phyloP scores from a whole-genome alignment of 2,329 filamentous ascomycete species.

The Septoria petroselini region DNA sequence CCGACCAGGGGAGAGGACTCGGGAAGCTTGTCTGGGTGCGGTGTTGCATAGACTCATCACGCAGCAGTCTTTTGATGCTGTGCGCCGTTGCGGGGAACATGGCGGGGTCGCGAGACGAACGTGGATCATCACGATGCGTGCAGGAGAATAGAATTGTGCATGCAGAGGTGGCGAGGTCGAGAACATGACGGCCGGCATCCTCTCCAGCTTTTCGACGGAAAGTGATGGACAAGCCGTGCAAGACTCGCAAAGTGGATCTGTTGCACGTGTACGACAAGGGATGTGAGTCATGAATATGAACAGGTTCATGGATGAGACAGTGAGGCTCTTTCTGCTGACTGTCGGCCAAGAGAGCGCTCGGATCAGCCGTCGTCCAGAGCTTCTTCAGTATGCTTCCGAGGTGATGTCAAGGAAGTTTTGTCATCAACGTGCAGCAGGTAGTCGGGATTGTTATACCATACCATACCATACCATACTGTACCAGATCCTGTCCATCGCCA shows the following conservation, averaged over 20 bases:
- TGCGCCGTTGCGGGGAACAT: background rate
- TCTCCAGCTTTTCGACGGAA: no score
- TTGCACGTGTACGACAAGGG: background rate
- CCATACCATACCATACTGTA: no score
- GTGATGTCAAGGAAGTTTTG: constrained; percentile 15
- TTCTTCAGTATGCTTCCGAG: constrained; percentile 5
- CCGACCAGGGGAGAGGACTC: no score
- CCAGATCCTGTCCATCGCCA: no score
- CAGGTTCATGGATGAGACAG: constrained; percentile 14
- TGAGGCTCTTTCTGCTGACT: constrained; percentile 17
- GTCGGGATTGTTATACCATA: no score
- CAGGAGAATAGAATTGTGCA: no score
- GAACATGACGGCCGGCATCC: no score
- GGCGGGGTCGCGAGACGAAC: background rate
- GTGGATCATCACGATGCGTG: background rate
- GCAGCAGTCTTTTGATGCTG: no score
- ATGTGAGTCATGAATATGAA: background rate
- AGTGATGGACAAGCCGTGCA: no score
- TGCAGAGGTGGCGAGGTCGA: background rate
- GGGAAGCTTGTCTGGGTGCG: no score
- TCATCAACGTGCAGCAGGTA: background rate
- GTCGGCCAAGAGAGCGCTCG: background rate
- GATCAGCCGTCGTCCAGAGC: constrained; percentile 1
- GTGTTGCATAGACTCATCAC: no score
- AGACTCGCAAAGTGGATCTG: no score